These are phyloP conservation scores for Moesziomyces sp. DNA, from an alignment of 1,284 basidiomycete genomes.

Conservation along the genomic window DNA sequence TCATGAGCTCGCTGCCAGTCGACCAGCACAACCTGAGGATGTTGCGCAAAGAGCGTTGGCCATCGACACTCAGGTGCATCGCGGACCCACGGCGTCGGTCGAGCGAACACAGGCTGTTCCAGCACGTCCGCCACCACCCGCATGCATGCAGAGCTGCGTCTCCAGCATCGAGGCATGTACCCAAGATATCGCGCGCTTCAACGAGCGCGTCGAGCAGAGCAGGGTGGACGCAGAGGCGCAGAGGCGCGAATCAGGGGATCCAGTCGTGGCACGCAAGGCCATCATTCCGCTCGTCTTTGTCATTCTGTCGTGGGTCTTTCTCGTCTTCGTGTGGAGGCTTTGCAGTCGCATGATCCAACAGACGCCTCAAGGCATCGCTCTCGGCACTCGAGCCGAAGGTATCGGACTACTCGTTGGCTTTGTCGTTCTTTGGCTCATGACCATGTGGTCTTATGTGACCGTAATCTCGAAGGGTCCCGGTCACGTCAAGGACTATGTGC, in stretches of 20 bases:
- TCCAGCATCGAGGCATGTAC: conserved; percentile 43
- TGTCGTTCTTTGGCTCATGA: conserved; percentile 54
- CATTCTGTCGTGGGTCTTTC: conserved; percentile 58
- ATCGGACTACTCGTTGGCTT: conserved; percentile 58
- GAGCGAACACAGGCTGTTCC: background rate
- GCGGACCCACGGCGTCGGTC: background rate
- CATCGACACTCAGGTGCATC: too few relatives aligned
- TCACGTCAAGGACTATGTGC: conserved; percentile 54
- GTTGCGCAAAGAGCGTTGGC: background rate
- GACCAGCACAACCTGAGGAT: background rate
- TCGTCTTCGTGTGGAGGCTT: conserved; percentile 57
- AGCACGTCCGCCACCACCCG: conserved; percentile 38
- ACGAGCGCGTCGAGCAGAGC: conserved; percentile 41
- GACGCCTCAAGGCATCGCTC: conserved; percentile 13
- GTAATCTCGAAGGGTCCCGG: conserved; percentile 58
- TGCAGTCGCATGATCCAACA: conserved; percentile 49
- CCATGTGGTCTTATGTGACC: conserved; percentile 58
- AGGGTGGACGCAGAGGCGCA: conserved; percentile 21
- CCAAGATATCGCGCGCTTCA: conserved; percentile 35
- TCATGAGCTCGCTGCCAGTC: background rate
- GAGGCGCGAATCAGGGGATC: conserved; percentile 40
- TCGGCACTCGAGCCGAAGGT: conserved; percentile 42
- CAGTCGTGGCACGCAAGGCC: conserved; percentile 32
- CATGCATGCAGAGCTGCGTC: conserved; percentile 47
- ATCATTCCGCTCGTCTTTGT: conserved; percentile 53